phyloP scores from a whole-genome alignment of 352 stramenopile species.

The Globisporangium apiculatum region DNA sequence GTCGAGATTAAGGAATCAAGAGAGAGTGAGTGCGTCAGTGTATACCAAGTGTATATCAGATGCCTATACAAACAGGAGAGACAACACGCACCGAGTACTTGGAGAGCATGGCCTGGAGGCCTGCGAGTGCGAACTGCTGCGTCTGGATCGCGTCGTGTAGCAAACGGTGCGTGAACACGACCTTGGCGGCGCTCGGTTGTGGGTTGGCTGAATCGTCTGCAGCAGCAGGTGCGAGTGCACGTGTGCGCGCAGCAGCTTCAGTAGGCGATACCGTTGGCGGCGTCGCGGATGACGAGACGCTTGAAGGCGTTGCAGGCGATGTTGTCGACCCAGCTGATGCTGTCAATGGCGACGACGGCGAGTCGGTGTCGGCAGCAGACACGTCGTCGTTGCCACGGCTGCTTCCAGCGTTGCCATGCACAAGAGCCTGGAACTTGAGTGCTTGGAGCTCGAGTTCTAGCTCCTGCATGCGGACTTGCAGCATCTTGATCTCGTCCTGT shows the following conservation, averaged over 20 bases:
- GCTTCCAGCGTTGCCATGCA: background rate
- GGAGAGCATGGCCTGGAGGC: slow-evolving; percentile 7
- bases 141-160: slow-evolving; percentile 7
- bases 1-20: background rate
- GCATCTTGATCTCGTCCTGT: slow-evolving; percentile 4
- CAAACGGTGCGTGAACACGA: background rate
- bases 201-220: background rate
- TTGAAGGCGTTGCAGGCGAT: background rate
- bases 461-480: slow-evolving; percentile 3
- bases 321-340: background rate
- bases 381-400: background rate
- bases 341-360: background rate
- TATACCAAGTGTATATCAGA: background rate
- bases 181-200: background rate
- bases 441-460: slow-evolving; percentile 9
- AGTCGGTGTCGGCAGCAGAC: background rate
- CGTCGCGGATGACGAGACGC: too few relatives aligned
- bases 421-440: slow-evolving; percentile 5
- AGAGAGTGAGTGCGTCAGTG: slow-evolving; percentile 5
- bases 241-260: background rate
- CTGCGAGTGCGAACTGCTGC: slow-evolving; percentile 6
- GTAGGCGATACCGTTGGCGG: background rate
- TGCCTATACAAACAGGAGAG: background rate
- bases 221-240: background rate
- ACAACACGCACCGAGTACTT: background rate